Conservation (phyloP, 2,329 filamentous ascomycete species). For the Penicillium sp. region DNA sequence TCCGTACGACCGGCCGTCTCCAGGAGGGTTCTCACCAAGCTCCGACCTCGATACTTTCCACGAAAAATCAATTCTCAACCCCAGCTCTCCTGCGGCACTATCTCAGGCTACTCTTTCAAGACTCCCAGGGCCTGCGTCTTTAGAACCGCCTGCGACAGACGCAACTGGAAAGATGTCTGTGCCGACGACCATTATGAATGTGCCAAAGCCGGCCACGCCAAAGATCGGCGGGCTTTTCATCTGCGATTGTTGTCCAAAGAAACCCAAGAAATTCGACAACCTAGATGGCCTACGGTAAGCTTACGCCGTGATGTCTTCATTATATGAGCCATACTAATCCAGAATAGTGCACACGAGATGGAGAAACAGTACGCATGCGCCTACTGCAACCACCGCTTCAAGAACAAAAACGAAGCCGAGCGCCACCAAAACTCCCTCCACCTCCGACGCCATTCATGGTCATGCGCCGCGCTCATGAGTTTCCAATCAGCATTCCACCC, state of each 20-base stretch:
- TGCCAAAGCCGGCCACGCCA: slow-evolving; percentile 36
- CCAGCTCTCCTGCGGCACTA: slow-evolving; percentile 50
- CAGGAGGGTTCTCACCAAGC: slow-evolving; percentile 59
- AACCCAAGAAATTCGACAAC: slow-evolving; percentile 91
- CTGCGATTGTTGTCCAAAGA: slow-evolving; percentile 95
- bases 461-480: slow-evolving; percentile 77
- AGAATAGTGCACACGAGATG: slow-evolving; percentile 73
- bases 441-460: slow-evolving; percentile 91
- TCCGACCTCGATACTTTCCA: slow-evolving; percentile 56
- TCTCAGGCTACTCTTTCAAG: slow-evolving; percentile 40
- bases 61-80: slow-evolving; percentile 50
- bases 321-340: not conserved
- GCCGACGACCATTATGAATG: slow-evolving; percentile 32
- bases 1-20: slow-evolving; percentile 62
- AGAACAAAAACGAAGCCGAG: slow-evolving; percentile 98
- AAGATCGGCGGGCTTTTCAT: slow-evolving; percentile 64
- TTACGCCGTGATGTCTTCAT: not conserved
- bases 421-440: slow-evolving; percentile 95
- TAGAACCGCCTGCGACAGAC: slow-evolving; percentile 43
- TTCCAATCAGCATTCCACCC: slow-evolving; percentile 84
- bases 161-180: slow-evolving; percentile 51
- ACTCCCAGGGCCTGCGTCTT: slow-evolving; percentile 36
- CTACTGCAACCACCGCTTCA: slow-evolving; percentile 93
- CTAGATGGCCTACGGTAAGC: slow-evolving; percentile 78
- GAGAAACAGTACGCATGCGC: slow-evolving; percentile 96